Percentiles rank a stretch among this genome's conserved stretches.
These are phyloP conservation scores for Penicillium bovifimosum DNA, from an alignment of 495 filamentous ascomycete genomes.

Conservation along the genomic window DNA sequence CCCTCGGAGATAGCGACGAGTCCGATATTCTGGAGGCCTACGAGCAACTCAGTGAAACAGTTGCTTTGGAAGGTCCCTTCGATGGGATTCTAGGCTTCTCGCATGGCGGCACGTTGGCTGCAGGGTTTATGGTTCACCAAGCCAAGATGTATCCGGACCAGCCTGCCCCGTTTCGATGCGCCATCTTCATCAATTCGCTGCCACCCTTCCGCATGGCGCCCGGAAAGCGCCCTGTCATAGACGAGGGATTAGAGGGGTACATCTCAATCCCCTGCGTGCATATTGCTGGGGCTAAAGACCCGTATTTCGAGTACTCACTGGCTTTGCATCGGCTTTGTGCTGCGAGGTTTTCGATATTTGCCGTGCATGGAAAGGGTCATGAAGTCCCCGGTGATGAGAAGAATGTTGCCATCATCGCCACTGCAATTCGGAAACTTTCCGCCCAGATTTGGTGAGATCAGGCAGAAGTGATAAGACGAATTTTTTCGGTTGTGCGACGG, in stretches of 20 bases:
- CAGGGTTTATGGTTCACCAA: slow-evolving; percentile 30
- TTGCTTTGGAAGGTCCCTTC: slow-evolving; percentile 34
- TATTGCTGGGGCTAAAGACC: slow-evolving; percentile 27
- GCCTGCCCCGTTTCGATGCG: slow-evolving; percentile 27
- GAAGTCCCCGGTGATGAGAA: slow-evolving; percentile 28
- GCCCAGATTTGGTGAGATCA: slow-evolving; percentile 15
- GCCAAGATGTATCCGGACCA: slow-evolving; percentile 21
- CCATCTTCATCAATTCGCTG: slow-evolving; percentile 33
- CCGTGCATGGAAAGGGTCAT: slow-evolving; percentile 30
- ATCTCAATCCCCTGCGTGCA: slow-evolving; percentile 26
- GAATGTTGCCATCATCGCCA: slow-evolving; percentile 23
- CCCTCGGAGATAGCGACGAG: slow-evolving; percentile 19
- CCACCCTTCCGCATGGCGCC: slow-evolving; percentile 30
- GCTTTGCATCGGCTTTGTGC: slow-evolving; percentile 27
- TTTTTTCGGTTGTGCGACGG: neutral
- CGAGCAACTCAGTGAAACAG: slow-evolving; percentile 24
- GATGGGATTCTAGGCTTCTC: slow-evolving; percentile 38
- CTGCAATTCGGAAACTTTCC: slow-evolving; percentile 23
- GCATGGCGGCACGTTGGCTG: slow-evolving; percentile 32
- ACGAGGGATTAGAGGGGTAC: slow-evolving; percentile 19
- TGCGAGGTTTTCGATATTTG: slow-evolving; percentile 13
- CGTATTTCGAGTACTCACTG: slow-evolving; percentile 25
- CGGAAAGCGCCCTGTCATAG: slow-evolving; percentile 17
- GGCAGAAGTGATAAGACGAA: neutral
- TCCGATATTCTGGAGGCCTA: slow-evolving; percentile 26